Conservation (phyloP, 371 early-diverging fungal genomes). For the Dichotomocladium elegans region DNA sequence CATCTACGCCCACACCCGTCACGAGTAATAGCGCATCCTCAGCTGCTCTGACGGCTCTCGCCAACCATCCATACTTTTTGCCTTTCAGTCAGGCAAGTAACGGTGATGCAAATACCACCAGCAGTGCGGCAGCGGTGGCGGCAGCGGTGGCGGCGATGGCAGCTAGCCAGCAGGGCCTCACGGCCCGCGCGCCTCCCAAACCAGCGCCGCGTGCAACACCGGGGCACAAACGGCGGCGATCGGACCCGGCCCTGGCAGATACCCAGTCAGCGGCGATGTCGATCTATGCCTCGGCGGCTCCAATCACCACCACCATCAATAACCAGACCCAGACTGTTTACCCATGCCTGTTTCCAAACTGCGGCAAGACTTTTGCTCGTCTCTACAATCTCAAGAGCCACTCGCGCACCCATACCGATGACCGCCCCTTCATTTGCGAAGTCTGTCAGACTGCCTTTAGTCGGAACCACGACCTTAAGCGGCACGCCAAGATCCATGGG, state of each 20-base stretch:
- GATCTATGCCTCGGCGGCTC: constrained; percentile 45
- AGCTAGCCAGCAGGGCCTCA: background rate
- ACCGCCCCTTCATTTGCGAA: constrained; percentile 75
- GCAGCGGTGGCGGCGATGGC: constrained; percentile 18
- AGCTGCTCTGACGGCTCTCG: background rate
- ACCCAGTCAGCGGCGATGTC: constrained; percentile 48
- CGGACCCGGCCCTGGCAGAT: constrained; percentile 43
- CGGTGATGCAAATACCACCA: background rate
- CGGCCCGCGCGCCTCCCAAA: background rate
- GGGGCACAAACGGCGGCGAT: constrained; percentile 38
- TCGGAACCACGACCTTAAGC: constrained; percentile 84
- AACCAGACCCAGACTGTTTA: constrained; percentile 49
- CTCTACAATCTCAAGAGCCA: constrained; percentile 80
- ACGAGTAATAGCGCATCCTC: constrained; percentile 2
- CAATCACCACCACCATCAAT: constrained; percentile 46
- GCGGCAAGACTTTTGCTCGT: constrained; percentile 73
- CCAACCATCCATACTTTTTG: background rate
- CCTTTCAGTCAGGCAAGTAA: background rate
- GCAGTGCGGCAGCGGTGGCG: constrained; percentile 17
- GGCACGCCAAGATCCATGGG: constrained; percentile 84
- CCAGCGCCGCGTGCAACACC: constrained; percentile 12
- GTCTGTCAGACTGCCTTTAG: constrained; percentile 75
- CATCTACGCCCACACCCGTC: too few species aligned
- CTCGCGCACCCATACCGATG: constrained; percentile 74
- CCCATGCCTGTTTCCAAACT: constrained; percentile 66